Percentiles rank a stretch among this genome's conserved stretches.
These are phyloP conservation scores for Alternaria postmessia DNA, from an alignment of 2,329 filamentous ascomycete species.

Conservation along the genomic window DNA sequence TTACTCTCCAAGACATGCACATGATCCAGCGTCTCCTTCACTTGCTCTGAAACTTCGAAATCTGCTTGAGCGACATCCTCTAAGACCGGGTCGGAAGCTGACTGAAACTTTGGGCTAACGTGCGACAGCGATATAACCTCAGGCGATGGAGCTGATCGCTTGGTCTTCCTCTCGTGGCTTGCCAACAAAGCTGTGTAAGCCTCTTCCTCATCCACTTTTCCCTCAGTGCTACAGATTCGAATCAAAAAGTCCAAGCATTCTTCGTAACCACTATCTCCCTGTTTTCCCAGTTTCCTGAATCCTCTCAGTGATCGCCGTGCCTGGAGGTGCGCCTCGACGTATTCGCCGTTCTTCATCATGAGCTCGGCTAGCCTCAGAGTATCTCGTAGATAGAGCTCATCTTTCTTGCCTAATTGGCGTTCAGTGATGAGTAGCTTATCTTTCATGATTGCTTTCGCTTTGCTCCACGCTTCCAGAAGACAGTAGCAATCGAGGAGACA, in stretches of 20 bases:
- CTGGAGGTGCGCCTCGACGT: conserved; percentile 29
- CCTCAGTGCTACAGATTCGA: conserved; percentile 23
- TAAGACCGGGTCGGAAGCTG: not conserved
- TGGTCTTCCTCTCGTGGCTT: conserved; percentile 7
- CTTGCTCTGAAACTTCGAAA: not conserved
- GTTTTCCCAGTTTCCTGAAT: conserved; percentile 26
- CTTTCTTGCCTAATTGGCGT: conserved; percentile 25
- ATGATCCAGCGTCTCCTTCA: not conserved
- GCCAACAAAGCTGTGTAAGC: conserved; percentile 27
- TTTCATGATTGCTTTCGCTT: conserved; percentile 26
- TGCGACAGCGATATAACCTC: not conserved
- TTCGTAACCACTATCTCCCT: conserved; percentile 22
- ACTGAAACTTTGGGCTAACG: not conserved
- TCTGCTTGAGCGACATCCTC: not conserved
- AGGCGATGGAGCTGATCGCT: not conserved
- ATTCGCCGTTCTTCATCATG: conserved; percentile 27
- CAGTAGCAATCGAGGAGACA: conserved; percentile 23
- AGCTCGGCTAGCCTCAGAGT: conserved; percentile 23
- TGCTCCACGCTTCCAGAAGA: conserved; percentile 16
- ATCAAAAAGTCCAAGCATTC: conserved; percentile 23
- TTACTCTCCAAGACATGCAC: not conserved
- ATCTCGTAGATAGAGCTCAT: conserved; percentile 25
- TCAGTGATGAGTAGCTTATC: conserved; percentile 31
- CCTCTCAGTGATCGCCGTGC: conserved; percentile 27
- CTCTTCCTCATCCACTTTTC: conserved; percentile 30